Evolutionary conservation across 1,284 basidiomycete species (phyloP).

Genomic region (Sporisorium scitamineum): DNA sequence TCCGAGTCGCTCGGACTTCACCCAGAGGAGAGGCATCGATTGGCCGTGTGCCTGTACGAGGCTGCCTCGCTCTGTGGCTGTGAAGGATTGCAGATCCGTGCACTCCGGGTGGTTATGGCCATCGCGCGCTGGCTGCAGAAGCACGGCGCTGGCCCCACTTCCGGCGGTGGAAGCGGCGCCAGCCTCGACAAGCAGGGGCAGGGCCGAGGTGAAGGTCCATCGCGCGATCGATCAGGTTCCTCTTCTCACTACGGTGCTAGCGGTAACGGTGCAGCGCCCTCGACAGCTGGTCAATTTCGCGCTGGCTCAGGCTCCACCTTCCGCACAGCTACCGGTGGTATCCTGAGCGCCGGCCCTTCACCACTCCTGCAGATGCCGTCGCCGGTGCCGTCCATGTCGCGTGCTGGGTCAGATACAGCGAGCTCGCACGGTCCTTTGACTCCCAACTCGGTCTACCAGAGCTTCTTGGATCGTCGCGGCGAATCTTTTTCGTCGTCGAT

Average conservation of each 20-base stretch:
- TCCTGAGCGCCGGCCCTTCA: constrained; percentile 19
- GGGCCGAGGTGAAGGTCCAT: constrained; percentile 30
- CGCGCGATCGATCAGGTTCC: constrained; percentile 39
- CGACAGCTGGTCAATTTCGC: constrained; percentile 13
- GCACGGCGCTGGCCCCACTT: constrained; percentile 30
- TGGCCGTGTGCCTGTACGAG: constrained; percentile 89
- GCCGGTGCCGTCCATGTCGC: constrained; percentile 43
- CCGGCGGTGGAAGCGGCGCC: constrained; percentile 28
- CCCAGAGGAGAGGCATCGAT: constrained; percentile 79
- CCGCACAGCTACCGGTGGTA: constrained; percentile 17
- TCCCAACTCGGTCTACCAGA: constrained; percentile 44
- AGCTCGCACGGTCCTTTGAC: constrained; percentile 49
- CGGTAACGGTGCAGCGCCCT: constrained; percentile 27
- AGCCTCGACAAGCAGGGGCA: constrained; percentile 33
- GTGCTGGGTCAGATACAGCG: constrained; percentile 42
- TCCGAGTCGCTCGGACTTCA: constrained; percentile 43
- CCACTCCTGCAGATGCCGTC: constrained; percentile 41
- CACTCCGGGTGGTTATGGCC: constrained; percentile 59
- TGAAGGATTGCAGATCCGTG: constrained; percentile 85
- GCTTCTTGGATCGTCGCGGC: constrained; percentile 44
- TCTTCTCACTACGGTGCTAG: constrained; percentile 19
- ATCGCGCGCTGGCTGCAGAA: constrained; percentile 55
- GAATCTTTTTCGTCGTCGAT: constrained; percentile 40
- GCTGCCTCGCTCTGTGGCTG: constrained; percentile 90
- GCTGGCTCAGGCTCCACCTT: constrained; percentile 16